A percentile compares a stretch with the other conserved stretches of the same genome.
phyloP scores from a whole-genome alignment of 2,329 filamentous ascomycete species.

The Penicillium sumatraense region DNA sequence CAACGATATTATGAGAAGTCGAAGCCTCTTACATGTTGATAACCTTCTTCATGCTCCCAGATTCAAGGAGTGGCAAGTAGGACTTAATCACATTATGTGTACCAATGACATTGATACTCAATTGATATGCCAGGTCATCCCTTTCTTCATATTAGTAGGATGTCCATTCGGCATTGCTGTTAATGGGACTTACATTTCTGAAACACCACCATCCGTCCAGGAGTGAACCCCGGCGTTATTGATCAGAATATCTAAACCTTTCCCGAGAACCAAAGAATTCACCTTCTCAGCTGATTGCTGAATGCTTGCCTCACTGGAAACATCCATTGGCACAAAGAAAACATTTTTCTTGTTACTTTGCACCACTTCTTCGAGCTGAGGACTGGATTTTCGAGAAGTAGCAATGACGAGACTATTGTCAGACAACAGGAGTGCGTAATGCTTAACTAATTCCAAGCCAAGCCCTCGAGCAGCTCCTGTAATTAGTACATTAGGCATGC shows the following conservation, averaged over 20 bases:
- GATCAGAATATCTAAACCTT: slow-evolving; percentile 42
- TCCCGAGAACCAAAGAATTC: slow-evolving; percentile 34
- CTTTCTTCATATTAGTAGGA: slow-evolving; percentile 8
- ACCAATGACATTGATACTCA: slow-evolving; percentile 46
- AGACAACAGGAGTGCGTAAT: slow-evolving; percentile 33
- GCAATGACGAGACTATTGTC: slow-evolving; percentile 47
- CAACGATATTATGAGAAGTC: background rate
- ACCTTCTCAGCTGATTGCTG: slow-evolving; percentile 40
- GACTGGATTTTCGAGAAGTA: slow-evolving; percentile 36
- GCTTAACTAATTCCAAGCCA: slow-evolving; percentile 34
- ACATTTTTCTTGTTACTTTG: slow-evolving; percentile 38
- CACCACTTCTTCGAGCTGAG: slow-evolving; percentile 38
- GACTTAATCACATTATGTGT: slow-evolving; percentile 41
- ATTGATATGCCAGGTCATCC: slow-evolving; percentile 28
- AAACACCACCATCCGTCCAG: slow-evolving; percentile 10
- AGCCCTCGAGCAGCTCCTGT: slow-evolving; percentile 42
- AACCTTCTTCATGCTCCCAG: slow-evolving; percentile 46
- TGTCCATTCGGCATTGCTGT: no score
- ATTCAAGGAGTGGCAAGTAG: slow-evolving; percentile 41
- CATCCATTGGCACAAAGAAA: slow-evolving; percentile 40
- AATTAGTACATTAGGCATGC: slow-evolving; percentile 41
- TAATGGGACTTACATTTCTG: slow-evolving; percentile 17
- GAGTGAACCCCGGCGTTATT: slow-evolving; percentile 35
- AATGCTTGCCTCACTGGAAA: slow-evolving; percentile 40
- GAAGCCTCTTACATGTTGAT: slow-evolving; percentile 41